phyloP scores from a whole-genome alignment of 306 rosid species.

The Casuarina glauca region DNA sequence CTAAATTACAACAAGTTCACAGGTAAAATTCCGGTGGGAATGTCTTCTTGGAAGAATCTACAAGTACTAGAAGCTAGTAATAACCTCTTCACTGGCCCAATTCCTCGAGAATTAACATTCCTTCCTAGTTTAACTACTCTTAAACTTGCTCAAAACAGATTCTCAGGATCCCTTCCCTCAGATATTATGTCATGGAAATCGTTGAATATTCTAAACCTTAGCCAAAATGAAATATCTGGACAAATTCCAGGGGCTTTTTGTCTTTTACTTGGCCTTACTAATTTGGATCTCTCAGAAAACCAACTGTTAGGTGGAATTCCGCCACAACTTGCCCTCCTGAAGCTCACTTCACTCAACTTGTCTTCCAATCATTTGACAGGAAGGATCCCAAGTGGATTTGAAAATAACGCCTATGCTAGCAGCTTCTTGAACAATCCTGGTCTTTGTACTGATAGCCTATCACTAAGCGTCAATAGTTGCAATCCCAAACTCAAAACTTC shows the following conservation, averaged over 20 bases:
- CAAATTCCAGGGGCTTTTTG: constrained; percentile 46
- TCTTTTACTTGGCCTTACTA: constrained; percentile 35
- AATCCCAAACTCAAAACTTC: constrained; percentile 19
- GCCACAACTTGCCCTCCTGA: constrained; percentile 7
- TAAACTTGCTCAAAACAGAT: constrained; percentile 53
- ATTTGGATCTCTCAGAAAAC: constrained; percentile 63
- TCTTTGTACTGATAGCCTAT: constrained; percentile 50
- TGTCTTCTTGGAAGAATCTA: constrained; percentile 51
- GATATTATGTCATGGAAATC: constrained; percentile 50
- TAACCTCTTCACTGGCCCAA: constrained; percentile 51
- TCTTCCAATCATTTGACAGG: constrained; percentile 63
- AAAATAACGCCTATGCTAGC: constrained; percentile 32
- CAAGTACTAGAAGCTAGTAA: constrained; percentile 48
- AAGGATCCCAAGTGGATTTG: constrained; percentile 46
- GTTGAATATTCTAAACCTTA: constrained; percentile 38
- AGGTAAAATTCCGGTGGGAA: constrained; percentile 57
- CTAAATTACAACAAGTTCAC: constrained; percentile 60
- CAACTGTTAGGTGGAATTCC: constrained; percentile 72
- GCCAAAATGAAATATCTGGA: constrained; percentile 55
- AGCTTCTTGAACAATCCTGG: constrained; percentile 75
- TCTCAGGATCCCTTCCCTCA: constrained; percentile 52
- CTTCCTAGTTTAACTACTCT: constrained; percentile 39
- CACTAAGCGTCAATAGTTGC: constrained; percentile 42
- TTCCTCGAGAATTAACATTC: constrained; percentile 53
- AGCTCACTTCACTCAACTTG: constrained; percentile 30